Evolutionary conservation across 202 grass and related monocot species (phyloP).

Genomic region (Schoenoplectus tabernaemontani): DNA sequence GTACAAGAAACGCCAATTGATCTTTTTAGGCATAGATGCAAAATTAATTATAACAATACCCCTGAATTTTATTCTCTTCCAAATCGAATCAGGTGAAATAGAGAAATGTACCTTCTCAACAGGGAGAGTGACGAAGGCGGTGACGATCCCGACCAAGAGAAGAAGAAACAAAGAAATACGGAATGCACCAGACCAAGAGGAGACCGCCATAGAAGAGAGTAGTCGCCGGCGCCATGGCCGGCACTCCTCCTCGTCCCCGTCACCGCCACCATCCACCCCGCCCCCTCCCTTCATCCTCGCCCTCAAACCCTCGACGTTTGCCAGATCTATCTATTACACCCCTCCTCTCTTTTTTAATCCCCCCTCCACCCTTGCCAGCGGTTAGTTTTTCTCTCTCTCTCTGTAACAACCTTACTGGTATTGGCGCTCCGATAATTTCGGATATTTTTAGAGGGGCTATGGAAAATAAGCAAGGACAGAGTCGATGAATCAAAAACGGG

Average conservation of each 20-base stretch:
- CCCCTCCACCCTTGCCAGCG: neutral
- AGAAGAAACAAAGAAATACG: constrained; percentile 45
- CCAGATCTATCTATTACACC: constrained; percentile 47
- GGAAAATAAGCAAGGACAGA: neutral
- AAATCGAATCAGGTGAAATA: neutral
- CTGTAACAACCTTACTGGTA: neutral
- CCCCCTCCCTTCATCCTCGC: constrained; percentile 45
- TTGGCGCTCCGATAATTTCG: neutral
- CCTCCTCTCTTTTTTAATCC: neutral
- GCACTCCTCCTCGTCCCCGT: constrained; percentile 48
- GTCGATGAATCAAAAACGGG: neutral
- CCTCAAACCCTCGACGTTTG: constrained; percentile 56
- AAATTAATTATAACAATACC: neutral
- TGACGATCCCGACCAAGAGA: constrained; percentile 40
- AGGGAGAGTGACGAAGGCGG: constrained; percentile 69
- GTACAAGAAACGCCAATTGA: neutral
- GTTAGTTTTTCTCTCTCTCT: neutral
- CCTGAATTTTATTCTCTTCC: neutral
- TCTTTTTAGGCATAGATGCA: neutral
- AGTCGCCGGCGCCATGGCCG: constrained; percentile 47
- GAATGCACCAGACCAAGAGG: constrained; percentile 57
- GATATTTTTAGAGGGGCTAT: neutral
- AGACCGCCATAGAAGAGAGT: constrained; percentile 43
- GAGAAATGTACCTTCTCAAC: constrained; percentile 56
- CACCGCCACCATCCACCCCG: constrained; percentile 41